A percentile compares a stretch with the other conserved stretches of the same genome.
Conservation (phyloP, 2,329 filamentous ascomycete species). For the Clonostachys solani region DNA sequence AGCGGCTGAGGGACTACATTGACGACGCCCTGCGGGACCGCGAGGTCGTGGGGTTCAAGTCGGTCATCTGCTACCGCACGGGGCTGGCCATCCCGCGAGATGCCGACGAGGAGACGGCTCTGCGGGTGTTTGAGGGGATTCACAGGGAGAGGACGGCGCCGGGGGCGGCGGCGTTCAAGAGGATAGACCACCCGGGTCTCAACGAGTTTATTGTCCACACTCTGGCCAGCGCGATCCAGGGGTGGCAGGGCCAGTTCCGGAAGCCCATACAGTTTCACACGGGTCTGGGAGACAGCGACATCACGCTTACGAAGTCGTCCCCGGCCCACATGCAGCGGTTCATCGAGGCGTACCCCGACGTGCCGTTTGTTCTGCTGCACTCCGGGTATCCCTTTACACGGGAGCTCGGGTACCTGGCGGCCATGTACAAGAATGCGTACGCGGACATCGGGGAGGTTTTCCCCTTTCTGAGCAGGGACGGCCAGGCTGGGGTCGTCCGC, state of each 20-base stretch:
- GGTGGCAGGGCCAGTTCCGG: conserved; percentile 32
- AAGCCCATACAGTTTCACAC: conserved; percentile 85
- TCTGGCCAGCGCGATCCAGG: conserved; percentile 53
- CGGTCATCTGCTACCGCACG: conserved; percentile 75
- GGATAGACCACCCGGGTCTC: conserved; percentile 58
- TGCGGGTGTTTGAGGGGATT: conserved; percentile 31
- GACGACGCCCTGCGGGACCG: conserved; percentile 48
- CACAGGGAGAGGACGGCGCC: conserved; percentile 11
- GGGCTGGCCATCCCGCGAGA: conserved; percentile 56
- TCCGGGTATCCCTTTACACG: conserved; percentile 77
- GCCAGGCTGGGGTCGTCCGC: conserved; percentile 66
- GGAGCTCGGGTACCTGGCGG: conserved; percentile 74
- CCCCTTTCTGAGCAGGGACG: conserved; percentile 70
- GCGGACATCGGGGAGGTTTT: conserved; percentile 83
- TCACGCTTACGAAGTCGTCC: conserved; percentile 64
- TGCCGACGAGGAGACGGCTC: conserved; percentile 34
- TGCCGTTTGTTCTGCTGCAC: conserved; percentile 76
- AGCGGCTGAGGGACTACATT: conserved; percentile 50
- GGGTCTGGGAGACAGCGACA: conserved; percentile 76
- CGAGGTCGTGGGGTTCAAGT: conserved; percentile 77
- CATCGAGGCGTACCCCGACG: conserved; percentile 62
- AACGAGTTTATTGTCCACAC: conserved; percentile 68
- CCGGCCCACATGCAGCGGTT: conserved; percentile 72
- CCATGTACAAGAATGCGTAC: conserved; percentile 74
- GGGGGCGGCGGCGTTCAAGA: conserved; percentile 29